A percentile compares a stretch with the other conserved stretches of the same genome.
Conservation (phyloP, 352 stramenopile genomes). For the Achlya hypogyna region DNA sequence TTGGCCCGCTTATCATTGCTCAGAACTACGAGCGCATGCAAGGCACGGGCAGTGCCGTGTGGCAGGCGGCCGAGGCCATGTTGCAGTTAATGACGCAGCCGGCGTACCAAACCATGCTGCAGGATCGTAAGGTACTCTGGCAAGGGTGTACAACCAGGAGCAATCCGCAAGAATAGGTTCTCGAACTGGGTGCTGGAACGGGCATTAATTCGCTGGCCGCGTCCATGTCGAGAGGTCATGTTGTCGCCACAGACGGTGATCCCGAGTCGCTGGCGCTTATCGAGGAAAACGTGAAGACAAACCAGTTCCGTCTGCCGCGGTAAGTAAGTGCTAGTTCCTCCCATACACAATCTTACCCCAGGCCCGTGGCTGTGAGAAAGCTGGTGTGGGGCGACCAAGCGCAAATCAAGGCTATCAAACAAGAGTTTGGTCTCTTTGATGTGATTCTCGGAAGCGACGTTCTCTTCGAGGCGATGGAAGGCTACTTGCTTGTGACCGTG, state of each 20-base stretch:
- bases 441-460: slow-evolving; percentile 13
- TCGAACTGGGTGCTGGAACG: slow-evolving; percentile 9
- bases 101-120: slow-evolving; percentile 8
- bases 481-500: slow-evolving; percentile 4
- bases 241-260: slow-evolving; percentile 8
- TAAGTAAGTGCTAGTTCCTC: background rate
- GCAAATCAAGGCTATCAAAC: slow-evolving; percentile 9
- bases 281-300: slow-evolving; percentile 3
- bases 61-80: slow-evolving; percentile 15
- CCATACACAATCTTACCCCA: background rate
- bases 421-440: slow-evolving; percentile 16
- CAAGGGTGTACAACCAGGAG: background rate
- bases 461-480: slow-evolving; percentile 9
- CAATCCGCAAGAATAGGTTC: background rate
- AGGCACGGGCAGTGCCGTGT: slow-evolving; percentile 14
- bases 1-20: slow-evolving; percentile 7
- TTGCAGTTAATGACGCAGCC: slow-evolving; percentile 5
- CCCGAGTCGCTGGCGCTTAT: slow-evolving; percentile 2
- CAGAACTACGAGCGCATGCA: slow-evolving; percentile 13
- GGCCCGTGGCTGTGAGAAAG: background rate
- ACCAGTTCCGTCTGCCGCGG: slow-evolving; percentile 4
- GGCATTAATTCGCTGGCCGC: slow-evolving; percentile 9
- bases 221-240: background rate
- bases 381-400: slow-evolving; percentile 12
- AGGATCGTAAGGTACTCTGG: slow-evolving; percentile 1